phyloP scores from a whole-genome alignment of 2,329 filamentous ascomycete genomes.

The Pseudohalonectria lignicola region DNA sequence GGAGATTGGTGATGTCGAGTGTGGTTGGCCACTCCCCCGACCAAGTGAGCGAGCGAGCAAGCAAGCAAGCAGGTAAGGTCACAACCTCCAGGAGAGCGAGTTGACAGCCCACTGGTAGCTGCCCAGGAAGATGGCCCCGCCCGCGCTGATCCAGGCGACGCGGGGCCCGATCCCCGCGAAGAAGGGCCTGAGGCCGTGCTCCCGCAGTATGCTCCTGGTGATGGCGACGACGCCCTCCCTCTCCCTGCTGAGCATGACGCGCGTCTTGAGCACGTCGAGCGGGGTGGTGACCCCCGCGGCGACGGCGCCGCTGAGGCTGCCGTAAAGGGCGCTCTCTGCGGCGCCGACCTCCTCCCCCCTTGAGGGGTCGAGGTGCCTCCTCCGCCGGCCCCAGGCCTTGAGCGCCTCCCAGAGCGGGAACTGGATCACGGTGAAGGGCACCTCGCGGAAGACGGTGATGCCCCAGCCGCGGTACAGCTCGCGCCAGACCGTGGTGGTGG shows the following conservation, averaged over 20 bases:
- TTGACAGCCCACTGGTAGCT: constrained; percentile 88
- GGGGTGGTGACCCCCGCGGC: constrained; percentile 87
- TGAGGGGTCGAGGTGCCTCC: constrained; percentile 12
- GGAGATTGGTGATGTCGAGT: no score
- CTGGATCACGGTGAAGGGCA: constrained; percentile 94
- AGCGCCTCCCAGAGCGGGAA: constrained; percentile 95
- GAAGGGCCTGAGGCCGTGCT: constrained; percentile 57
- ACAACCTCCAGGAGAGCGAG: constrained; percentile 28
- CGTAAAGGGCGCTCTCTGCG: constrained; percentile 73
- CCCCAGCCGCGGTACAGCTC: constrained; percentile 88
- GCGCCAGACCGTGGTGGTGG: no score
- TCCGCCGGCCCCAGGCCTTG: constrained; percentile 57
- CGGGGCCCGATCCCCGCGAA: constrained; percentile 71
- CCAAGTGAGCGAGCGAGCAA: no score
- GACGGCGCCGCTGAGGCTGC: constrained; percentile 71
- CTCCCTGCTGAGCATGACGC: constrained; percentile 81
- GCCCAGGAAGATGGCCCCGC: constrained; percentile 88
- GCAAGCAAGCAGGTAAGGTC: no score
- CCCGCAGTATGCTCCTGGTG: constrained; percentile 50
- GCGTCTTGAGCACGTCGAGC: constrained; percentile 90
- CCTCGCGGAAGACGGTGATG: constrained; percentile 89
- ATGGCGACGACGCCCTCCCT: constrained; percentile 48
- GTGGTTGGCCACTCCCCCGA: no score
- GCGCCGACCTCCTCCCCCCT: constrained; percentile 44
- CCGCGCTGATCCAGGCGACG: constrained; percentile 89